Evolutionary conservation across 768 basidiomycete species (phyloP).

Genomic region (Hericium rajendrae): DNA sequence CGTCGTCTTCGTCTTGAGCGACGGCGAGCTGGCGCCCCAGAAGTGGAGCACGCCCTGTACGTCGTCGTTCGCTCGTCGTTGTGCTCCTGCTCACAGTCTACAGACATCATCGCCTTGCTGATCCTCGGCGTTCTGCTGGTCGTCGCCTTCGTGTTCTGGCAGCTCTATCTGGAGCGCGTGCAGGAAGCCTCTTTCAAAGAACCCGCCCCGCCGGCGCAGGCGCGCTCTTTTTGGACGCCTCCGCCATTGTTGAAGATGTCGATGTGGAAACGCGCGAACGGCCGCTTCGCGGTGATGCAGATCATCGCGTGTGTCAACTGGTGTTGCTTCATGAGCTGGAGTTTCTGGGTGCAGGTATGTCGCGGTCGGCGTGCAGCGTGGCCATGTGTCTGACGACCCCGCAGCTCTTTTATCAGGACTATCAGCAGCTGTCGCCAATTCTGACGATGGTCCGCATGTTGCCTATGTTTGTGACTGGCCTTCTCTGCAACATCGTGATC

Average conservation of each 20-base stretch:
- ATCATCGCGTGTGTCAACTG: conserved; percentile 53
- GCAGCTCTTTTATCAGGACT: conserved; percentile 68
- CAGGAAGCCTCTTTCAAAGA: conserved; percentile 9
- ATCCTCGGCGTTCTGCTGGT: conserved; percentile 51
- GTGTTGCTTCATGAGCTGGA: conserved; percentile 46
- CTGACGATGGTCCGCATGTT: conserved; percentile 55
- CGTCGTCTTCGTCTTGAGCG: conserved; percentile 63
- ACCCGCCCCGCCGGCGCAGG: neutral
- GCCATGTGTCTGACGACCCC: neutral
- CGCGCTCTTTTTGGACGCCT: conserved; percentile 26
- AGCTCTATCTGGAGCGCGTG: conserved; percentile 43
- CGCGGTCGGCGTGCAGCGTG: too few species aligned
- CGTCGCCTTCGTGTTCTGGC: conserved; percentile 53
- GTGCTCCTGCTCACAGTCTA: neutral
- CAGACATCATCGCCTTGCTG: conserved; percentile 65
- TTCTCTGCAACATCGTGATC: conserved; percentile 55
- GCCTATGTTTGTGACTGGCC: conserved; percentile 63
- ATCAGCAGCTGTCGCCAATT: conserved; percentile 41
- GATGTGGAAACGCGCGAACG: conserved; percentile 52
- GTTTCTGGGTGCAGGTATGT: conserved; percentile 32
- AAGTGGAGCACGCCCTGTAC: conserved; percentile 54
- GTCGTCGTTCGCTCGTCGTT: conserved; percentile 12
- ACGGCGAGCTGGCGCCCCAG: conserved; percentile 47
- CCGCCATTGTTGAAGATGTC: conserved; percentile 59
- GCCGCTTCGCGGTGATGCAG: conserved; percentile 53